Percentiles rank a stretch among this genome's conserved stretches.
Conservation (phyloP, 1,139 yeast species). For the Geotrichum europaeum region DNA sequence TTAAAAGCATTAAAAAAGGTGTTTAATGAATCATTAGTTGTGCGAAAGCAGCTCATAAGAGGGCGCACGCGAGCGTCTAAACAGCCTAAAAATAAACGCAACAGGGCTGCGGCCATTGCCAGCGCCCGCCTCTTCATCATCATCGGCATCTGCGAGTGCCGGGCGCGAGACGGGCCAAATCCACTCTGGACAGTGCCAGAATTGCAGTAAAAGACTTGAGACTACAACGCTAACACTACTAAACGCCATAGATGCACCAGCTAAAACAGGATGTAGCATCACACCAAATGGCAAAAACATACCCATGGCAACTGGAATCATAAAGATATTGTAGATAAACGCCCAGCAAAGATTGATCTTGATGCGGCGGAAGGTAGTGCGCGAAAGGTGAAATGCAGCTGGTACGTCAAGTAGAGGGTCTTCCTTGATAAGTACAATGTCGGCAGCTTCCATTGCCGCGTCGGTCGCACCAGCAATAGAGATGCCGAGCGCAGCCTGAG, state of each 20-base stretch:
- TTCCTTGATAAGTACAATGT: conserved; percentile 57
- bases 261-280: conserved; percentile 86
- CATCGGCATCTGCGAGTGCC: not conserved
- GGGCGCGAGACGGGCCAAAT: conserved; percentile 6
- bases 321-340: conserved; percentile 68
- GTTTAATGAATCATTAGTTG: not conserved
- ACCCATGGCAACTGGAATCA: conserved; percentile 98
- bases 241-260: conserved; percentile 83
- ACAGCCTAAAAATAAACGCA: not conserved
- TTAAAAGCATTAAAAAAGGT: not conserved
- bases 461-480: conserved; percentile 92
- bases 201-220: conserved; percentile 59
- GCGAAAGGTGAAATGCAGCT: conserved; percentile 67
- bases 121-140: not conserved
- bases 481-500: conserved; percentile 81
- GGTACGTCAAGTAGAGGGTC: conserved; percentile 57
- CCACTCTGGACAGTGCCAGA: conserved; percentile 36
- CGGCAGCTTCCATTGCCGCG: conserved; percentile 94
- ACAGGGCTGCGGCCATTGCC: not conserved
- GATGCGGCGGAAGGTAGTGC: conserved; percentile 64
- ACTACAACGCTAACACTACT: conserved; percentile 85
- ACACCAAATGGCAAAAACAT: conserved; percentile 70
- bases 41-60: not conserved
- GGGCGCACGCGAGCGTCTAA: not conserved
- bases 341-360: conserved; percentile 85